phyloP scores from a whole-genome alignment of 306 rosid genomes.

The Cicer chorassanicum region DNA sequence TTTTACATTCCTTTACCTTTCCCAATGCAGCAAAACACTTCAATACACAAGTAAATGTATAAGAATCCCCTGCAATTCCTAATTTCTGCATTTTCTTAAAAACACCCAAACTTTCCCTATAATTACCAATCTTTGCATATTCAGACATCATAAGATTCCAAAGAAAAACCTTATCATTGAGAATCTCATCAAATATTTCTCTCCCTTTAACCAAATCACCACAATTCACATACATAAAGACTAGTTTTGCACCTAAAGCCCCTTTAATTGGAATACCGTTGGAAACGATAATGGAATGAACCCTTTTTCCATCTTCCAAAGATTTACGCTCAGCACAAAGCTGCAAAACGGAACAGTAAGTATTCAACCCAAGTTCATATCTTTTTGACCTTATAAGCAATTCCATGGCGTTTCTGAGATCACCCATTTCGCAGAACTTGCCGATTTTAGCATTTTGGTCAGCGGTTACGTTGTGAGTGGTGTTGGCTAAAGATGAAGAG shows the following conservation, averaged over 20 bases:
- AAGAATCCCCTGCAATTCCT: slow-evolving; percentile 58
- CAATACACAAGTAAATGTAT: slow-evolving; percentile 66
- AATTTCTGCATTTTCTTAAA: slow-evolving; percentile 47
- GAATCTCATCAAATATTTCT: slow-evolving; percentile 55
- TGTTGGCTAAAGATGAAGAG: slow-evolving; percentile 28
- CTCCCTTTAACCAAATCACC: slow-evolving; percentile 65
- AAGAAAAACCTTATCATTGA: slow-evolving; percentile 60
- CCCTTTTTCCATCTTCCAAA: slow-evolving; percentile 62
- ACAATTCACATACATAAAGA: slow-evolving; percentile 68
- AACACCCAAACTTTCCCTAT: slow-evolving; percentile 49
- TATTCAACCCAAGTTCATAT: slow-evolving; percentile 52
- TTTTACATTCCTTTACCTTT: slow-evolving; percentile 52
- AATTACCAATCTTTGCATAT: slow-evolving; percentile 61
- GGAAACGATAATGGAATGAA: slow-evolving; percentile 56
- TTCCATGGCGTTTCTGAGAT: too few species aligned
- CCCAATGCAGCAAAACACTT: slow-evolving; percentile 69
- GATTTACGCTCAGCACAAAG: slow-evolving; percentile 66
- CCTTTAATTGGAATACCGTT: slow-evolving; percentile 50
- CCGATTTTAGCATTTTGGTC: too few species aligned
- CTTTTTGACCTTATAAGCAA: slow-evolving; percentile 39
- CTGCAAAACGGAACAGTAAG: slow-evolving; percentile 64
- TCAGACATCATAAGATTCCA: slow-evolving; percentile 77
- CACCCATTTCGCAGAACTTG: too few species aligned
- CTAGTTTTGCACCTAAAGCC: slow-evolving; percentile 63
- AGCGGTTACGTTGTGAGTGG: too few species aligned